These are phyloP conservation scores for Castanea mollissima DNA, from an alignment of 306 rosid species.

Conservation along the genomic window DNA sequence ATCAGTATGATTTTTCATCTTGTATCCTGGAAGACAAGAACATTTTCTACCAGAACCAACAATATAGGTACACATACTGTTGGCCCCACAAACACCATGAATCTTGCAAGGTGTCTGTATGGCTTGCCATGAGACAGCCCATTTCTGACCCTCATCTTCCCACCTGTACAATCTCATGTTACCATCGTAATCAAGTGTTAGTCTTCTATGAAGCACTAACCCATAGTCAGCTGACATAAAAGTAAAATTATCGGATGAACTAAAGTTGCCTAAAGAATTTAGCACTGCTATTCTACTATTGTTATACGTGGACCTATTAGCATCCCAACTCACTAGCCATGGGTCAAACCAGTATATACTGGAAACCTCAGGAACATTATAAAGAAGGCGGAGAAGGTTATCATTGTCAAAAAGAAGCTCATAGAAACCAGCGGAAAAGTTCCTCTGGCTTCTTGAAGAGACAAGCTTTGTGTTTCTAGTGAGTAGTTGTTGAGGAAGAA, in stretches of 20 bases:
- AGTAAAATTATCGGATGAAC: too few species aligned
- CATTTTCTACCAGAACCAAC: too few species aligned
- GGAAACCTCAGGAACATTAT: background rate
- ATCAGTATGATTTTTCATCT: conserved; percentile 25
- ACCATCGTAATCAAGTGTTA: background rate
- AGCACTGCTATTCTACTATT: too few species aligned
- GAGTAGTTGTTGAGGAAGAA: too few species aligned
- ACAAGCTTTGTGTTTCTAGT: background rate
- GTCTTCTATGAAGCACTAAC: background rate
- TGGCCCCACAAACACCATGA: too few species aligned
- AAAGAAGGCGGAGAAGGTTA: background rate
- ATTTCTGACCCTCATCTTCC: conserved; percentile 4
- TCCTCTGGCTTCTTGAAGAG: background rate
- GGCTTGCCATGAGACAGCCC: conserved; percentile 52
- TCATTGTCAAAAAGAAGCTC: background rate
- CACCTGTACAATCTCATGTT: background rate
- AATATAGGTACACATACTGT: too few species aligned
- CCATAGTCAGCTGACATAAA: background rate
- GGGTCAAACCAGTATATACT: background rate
- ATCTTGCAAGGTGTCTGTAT: background rate
- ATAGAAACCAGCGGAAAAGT: background rate
- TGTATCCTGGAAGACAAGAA: too few species aligned
- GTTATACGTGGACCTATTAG: background rate
- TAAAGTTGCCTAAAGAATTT: too few species aligned
- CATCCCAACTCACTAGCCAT: background rate